phyloP scores from a whole-genome alignment of 1,139 yeast species.

The Blastobotrys proliferans region DNA sequence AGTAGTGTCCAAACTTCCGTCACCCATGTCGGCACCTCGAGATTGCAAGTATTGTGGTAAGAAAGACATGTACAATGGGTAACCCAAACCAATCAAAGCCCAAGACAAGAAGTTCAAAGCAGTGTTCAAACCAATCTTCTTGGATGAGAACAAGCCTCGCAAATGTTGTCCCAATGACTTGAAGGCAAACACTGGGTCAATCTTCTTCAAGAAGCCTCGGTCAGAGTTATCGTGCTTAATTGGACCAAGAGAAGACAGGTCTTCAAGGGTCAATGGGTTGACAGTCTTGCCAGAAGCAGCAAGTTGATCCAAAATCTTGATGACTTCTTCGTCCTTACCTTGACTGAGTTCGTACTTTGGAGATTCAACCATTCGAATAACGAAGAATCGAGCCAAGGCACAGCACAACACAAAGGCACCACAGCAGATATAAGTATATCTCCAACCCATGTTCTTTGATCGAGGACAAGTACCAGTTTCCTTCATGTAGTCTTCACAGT shows the following conservation, averaged over 20 bases:
- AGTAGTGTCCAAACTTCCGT: conserved; percentile 39
- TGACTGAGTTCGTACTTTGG: conserved; percentile 54
- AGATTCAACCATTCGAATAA: conserved; percentile 49
- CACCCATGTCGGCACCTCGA: conserved; percentile 44
- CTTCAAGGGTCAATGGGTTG: conserved; percentile 36
- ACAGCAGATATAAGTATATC: conserved; percentile 53
- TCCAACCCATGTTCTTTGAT: conserved; percentile 53
- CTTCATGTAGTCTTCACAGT: conserved; percentile 36
- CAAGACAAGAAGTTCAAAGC: conserved; percentile 44
- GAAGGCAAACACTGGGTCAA: conserved; percentile 18
- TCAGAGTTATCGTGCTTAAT: conserved; percentile 17
- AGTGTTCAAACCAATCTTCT: conserved; percentile 41
- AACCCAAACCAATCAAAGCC: conserved; percentile 50
- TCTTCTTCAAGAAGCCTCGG: conserved; percentile 13
- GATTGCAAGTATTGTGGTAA: conserved; percentile 46
- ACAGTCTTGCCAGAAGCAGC: conserved; percentile 24
- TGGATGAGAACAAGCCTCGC: conserved; percentile 39
- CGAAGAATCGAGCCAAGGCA: conserved; percentile 46
- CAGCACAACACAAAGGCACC: conserved; percentile 50
- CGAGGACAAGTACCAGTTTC: conserved; percentile 43
- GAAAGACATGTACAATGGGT: conserved; percentile 50
- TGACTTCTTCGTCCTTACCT: conserved; percentile 49
- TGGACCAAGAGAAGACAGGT: conserved; percentile 40
- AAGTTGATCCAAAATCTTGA: conserved; percentile 23
- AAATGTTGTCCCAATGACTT: conserved; percentile 18